Conservation (phyloP, 495 filamentous ascomycete species). For the Podospora conica region DNA sequence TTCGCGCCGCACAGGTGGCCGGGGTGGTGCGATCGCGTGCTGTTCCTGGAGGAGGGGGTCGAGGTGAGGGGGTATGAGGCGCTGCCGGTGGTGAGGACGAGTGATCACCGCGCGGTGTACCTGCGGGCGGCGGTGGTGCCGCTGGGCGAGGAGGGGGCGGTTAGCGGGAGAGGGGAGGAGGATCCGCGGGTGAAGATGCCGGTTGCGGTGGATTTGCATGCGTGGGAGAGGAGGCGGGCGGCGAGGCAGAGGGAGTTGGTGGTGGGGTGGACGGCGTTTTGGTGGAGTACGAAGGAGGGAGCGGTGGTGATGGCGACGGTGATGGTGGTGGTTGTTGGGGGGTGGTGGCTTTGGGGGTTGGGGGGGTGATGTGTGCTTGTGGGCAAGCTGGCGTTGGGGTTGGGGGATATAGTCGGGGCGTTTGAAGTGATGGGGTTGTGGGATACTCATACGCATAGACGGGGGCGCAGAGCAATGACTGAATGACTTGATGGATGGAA, state of each 20-base stretch:
- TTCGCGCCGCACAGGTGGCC: conserved; percentile 82
- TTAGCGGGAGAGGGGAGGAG: conserved; percentile 13
- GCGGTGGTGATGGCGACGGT: conserved; percentile 33
- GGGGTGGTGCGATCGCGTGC: conserved; percentile 88
- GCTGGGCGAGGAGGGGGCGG: conserved; percentile 26
- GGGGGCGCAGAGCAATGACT: background rate
- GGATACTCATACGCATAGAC: background rate
- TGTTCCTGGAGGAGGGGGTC: conserved; percentile 58
- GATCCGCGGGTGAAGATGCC: conserved; percentile 36
- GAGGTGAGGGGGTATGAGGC: conserved; percentile 58
- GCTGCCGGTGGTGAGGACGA: conserved; percentile 66
- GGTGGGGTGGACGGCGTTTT: conserved; percentile 41
- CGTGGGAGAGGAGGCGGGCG: conserved; percentile 37
- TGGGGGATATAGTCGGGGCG: background rate
- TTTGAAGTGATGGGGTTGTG: too few species aligned
- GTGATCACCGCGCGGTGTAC: conserved; percentile 81
- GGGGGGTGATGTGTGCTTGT: background rate
- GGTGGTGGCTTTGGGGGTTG: conserved; percentile 33
- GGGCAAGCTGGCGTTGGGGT: background rate
- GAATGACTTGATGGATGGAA: background rate
- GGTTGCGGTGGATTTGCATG: conserved; percentile 36
- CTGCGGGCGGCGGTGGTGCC: conserved; percentile 57
- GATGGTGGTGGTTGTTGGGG: conserved; percentile 27
- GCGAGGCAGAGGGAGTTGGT: conserved; percentile 37
- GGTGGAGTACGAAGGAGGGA: conserved; percentile 40